Evolutionary conservation across 495 filamentous ascomycete species (phyloP).

Genomic region (Hypoxylon crocopeplum): DNA sequence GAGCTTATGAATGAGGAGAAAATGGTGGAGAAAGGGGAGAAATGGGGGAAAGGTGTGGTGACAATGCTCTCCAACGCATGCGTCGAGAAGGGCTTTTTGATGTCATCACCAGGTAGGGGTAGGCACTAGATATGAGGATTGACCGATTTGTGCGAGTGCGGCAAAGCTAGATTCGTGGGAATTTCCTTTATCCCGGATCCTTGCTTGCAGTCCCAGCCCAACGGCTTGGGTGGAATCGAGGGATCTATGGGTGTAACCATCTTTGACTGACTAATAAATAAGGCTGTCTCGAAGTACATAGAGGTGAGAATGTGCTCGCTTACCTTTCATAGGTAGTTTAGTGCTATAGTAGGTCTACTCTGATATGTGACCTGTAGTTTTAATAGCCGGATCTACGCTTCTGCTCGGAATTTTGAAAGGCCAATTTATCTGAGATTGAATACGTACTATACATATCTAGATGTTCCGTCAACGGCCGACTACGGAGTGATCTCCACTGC

Average conservation of each 20-base stretch:
- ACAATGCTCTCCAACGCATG: slow-evolving; percentile 5
- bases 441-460: slow-evolving; percentile 1
- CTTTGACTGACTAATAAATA: slow-evolving; percentile 24
- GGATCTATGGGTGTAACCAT: slow-evolving; percentile 35
- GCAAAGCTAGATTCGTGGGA: slow-evolving; percentile 22
- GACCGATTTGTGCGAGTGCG: slow-evolving; percentile 3
- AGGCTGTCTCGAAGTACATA: slow-evolving; percentile 1
- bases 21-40: slow-evolving; percentile 5
- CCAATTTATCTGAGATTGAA: slow-evolving; percentile 21
- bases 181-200: slow-evolving; percentile 29
- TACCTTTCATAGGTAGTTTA: slow-evolving; percentile 15
- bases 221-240: slow-evolving; percentile 37
- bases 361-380: slow-evolving; percentile 32
- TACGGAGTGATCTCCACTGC: slow-evolving; percentile 9
- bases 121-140: no score
- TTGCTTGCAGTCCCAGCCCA: slow-evolving; percentile 38
- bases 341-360: slow-evolving; percentile 2
- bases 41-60: neutral
- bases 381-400: slow-evolving; percentile 21
- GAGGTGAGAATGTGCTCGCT: slow-evolving; percentile 10
- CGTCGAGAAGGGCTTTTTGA: slow-evolving; percentile 9
- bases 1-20: slow-evolving; percentile 10
- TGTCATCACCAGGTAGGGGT: slow-evolving; percentile 19
- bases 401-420: slow-evolving; percentile 14
- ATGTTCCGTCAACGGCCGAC: slow-evolving; percentile 13